Base-by-base conservation (phyloP, 2,329 filamentous ascomycete genomes). In the Apiospora marii region DNA sequence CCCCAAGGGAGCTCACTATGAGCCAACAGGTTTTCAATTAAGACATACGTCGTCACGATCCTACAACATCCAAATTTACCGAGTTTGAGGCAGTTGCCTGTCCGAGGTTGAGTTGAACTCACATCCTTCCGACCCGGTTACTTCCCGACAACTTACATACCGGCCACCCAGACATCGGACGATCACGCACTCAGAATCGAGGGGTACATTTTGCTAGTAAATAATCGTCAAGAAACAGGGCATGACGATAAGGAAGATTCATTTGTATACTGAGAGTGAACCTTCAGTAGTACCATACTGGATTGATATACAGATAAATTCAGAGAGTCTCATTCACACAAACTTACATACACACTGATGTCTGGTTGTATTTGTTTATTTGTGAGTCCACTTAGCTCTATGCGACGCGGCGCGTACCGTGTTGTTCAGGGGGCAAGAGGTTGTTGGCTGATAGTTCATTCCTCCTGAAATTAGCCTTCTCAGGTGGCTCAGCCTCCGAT, bases 391-490 rank as follows among this genome's bases (percentile, higher is more conserved):
- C 6, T 24, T 41, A 13, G 7, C 30, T 14, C 8, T n/a, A 7
- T 19, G 10, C 19, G 16, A 64, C n/a, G n/a, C 58, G 58, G 58
- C 34, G 34, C 58, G 58, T 64, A 8, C 58, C 58, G 58, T 41
- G 19, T 12, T 8, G 22, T 24, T 64, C 58, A 61, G 58, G 58
- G 16, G 22, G 58, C 34, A 64, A 41, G 22, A 22, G 34, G 19
- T 41, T 37, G 19, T 34, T 58, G 24, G 27, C 34, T 61, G 27
- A 30, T 30, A 41, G 58, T n/a, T 24, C 30, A 22, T 41, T 64
- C 58, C 34, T 64, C 22, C 58, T 64, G 58, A 41, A 64, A 41
- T 64, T 64, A 64, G 34, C 19, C 19, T 64, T 64, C 58, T 41
- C 58, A 64, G 58, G 58, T 64, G 58, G 34, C 16, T 41, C 19